Percentiles rank a stretch among this genome's conserved stretches.
Conservation (phyloP, 148 eudicot genomes). For the Chenopodium quinoa region DNA sequence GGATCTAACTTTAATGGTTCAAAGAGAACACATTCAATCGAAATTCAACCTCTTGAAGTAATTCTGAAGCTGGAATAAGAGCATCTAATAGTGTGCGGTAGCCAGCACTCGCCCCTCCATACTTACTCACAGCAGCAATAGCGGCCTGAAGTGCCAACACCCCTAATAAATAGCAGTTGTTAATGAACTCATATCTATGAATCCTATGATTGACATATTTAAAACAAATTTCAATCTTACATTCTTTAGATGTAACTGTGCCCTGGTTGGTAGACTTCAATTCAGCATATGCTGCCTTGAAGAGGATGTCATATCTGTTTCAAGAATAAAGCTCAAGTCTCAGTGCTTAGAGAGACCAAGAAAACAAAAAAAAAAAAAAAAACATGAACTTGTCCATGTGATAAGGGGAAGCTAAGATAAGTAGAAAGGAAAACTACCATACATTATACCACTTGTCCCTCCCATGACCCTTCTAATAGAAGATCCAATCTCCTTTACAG, state of each 20-base stretch:
- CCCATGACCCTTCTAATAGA: slow-evolving; percentile 95
- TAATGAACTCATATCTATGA: background rate
- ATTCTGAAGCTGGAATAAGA: slow-evolving; percentile 77
- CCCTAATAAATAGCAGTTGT: slow-evolving; percentile 48
- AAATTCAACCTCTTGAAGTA: slow-evolving; percentile 66
- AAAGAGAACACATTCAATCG: background rate
- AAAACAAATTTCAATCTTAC: slow-evolving; percentile 37
- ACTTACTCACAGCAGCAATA: slow-evolving; percentile 76
- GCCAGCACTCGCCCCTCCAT: slow-evolving; percentile 92
- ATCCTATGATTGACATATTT: background rate
- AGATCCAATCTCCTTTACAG: slow-evolving; percentile 70
- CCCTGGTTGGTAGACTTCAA: slow-evolving; percentile 52
- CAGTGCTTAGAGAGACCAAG: background rate
- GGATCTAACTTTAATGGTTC: background rate
- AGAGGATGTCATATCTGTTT: slow-evolving; percentile 79
- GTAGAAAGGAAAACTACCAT: slow-evolving; percentile 17
- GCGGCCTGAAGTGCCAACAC: slow-evolving; percentile 83
- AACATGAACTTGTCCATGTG: background rate
- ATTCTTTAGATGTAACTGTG: slow-evolving; percentile 45
- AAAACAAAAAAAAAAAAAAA: background rate
- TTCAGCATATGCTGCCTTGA: slow-evolving; percentile 75
- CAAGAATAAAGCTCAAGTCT: slow-evolving; percentile 11
- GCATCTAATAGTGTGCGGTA: slow-evolving; percentile 95
- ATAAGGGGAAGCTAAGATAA: background rate
- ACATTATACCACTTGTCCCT: slow-evolving; percentile 98